Evolutionary conservation across 306 rosid genomes (phyloP).

Genomic region (Casuarina glauca): DNA sequence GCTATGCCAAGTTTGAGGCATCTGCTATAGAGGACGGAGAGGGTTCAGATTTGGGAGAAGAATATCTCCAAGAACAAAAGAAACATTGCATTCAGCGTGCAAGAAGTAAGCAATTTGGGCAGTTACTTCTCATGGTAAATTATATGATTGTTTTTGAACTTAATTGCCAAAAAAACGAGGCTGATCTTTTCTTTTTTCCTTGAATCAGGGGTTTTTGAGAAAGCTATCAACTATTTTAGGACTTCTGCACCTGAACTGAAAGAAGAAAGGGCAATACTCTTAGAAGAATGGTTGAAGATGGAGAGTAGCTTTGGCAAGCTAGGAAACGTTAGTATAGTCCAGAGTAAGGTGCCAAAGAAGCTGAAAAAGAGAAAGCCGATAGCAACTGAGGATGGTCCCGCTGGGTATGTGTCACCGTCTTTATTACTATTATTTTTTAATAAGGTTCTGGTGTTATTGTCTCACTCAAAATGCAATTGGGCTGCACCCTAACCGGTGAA

Average conservation of each 20-base stretch:
- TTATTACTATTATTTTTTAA: not conserved
- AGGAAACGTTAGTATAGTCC: slow-evolving; percentile 79
- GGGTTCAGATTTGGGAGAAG: slow-evolving; percentile 36
- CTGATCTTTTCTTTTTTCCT: not conserved
- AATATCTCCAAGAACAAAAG: slow-evolving; percentile 45
- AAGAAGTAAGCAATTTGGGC: slow-evolving; percentile 60
- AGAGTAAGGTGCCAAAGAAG: slow-evolving; percentile 85
- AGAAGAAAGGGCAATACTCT: slow-evolving; percentile 90
- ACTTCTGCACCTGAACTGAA: slow-evolving; percentile 87
- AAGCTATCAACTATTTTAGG: slow-evolving; percentile 72
- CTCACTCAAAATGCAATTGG: not conserved
- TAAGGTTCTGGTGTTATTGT: not conserved
- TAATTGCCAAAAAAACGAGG: slow-evolving; percentile 2
- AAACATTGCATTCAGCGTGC: slow-evolving; percentile 60
- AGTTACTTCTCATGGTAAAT: not conserved
- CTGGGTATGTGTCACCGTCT: slow-evolving; percentile 58
- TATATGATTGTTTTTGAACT: slow-evolving; percentile 14
- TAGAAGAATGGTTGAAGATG: slow-evolving; percentile 91
- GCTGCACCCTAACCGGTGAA: not conserved
- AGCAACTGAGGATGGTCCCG: slow-evolving; percentile 68
- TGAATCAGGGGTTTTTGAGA: slow-evolving; percentile 78
- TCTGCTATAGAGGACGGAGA: slow-evolving; percentile 44
- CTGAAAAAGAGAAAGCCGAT: slow-evolving; percentile 85
- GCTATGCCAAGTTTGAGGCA: slow-evolving; percentile 85
- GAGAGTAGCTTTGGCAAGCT: slow-evolving; percentile 66